A percentile compares a stretch with the other conserved stretches of the same genome.
phyloP scores from a whole-genome alignment of 1,139 yeast genomes.

The Suhomyces atakaporum region DNA sequence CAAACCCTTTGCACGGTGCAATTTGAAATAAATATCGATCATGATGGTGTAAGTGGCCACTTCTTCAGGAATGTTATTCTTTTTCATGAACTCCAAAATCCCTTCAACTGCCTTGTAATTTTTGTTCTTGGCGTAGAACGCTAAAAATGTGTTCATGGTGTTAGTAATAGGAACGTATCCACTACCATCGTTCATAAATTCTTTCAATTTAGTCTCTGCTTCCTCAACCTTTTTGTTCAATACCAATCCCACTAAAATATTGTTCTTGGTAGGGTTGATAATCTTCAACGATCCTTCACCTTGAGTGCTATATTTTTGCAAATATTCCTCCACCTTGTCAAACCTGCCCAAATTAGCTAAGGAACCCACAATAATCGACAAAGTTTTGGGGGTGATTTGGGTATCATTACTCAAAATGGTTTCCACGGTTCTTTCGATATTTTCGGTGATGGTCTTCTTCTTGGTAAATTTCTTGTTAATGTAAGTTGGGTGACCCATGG shows the following conservation, averaged over 20 bases:
- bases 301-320: slow-evolving; percentile 23
- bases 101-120: slow-evolving; percentile 44
- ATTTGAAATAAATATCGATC: slow-evolving; percentile 57
- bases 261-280: slow-evolving; percentile 35
- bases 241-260: slow-evolving; percentile 38
- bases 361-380: slow-evolving; percentile 36
- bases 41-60: slow-evolving; percentile 67
- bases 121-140: slow-evolving; percentile 30
- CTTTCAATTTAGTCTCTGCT: slow-evolving; percentile 38
- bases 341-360: slow-evolving; percentile 39
- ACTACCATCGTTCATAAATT: slow-evolving; percentile 27
- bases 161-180: slow-evolving; percentile 35
- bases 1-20: slow-evolving; percentile 44
- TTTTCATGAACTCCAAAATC: slow-evolving; percentile 39
- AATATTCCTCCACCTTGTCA: slow-evolving; percentile 34
- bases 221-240: slow-evolving; percentile 31
- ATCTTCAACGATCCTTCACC: slow-evolving; percentile 26
- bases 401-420: slow-evolving; percentile 31
- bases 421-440: slow-evolving; percentile 32
- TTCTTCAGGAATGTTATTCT: slow-evolving; percentile 54
- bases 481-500: slow-evolving; percentile 38
- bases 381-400: slow-evolving; percentile 29
- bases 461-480: slow-evolving; percentile 19
- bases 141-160: slow-evolving; percentile 41
- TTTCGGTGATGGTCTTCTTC: slow-evolving; percentile 18